Base-by-base conservation (phyloP, 768 basidiomycete species). In the Inosperma sp. region DNA sequence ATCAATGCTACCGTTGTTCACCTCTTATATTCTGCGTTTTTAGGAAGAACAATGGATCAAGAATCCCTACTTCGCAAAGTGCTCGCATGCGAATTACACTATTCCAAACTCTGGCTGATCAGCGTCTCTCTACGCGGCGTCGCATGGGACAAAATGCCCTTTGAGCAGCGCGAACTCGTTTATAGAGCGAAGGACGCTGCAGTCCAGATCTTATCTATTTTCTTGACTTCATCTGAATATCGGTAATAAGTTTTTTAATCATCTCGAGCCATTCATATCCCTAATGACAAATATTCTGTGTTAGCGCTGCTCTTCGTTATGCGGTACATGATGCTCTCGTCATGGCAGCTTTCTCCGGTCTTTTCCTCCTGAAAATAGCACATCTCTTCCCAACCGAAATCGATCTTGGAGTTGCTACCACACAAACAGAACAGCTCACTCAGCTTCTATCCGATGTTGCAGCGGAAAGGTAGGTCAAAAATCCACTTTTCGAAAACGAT, bases 161-260 rank as follows among this genome's bases (percentile, higher is more conserved):
- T 88, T 53, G 93, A 96, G 66, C 93, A 95, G 63, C 84, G 92
- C 31, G 93, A 95, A 65, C 77, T 95, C 39, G 93, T 93, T 3
- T 94, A 95, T 73, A 89, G 94, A 61, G 93, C 93, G 22, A 95
- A 93, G 70, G 91, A 94, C 61, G 88, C 93, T 0, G 93, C 93
- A 4, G 82, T 86, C 29, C 83, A 83, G 56, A 93, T 91, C 63
- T 70, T 97, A 35, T 79, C 85, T 39, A 86, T 89, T 45, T 93
- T 94, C 69, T 73, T 95, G 56, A 82, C 81, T 49, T 89, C 88
- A 16, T 75, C 81, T 4, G 85, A 88, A 39, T 90, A 91, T 60
- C 78, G 90, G 89, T 88, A 59, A n/a, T n/a, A n/a, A n/a, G n/a
- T n/a, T 31, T 77, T 63, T 22, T 35, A 33, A 31, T 27, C 14